A percentile compares a stretch with the other conserved stretches of the same genome.
Conservation (phyloP, 768 basidiomycete genomes). For the Pulveroboletus sp. region DNA sequence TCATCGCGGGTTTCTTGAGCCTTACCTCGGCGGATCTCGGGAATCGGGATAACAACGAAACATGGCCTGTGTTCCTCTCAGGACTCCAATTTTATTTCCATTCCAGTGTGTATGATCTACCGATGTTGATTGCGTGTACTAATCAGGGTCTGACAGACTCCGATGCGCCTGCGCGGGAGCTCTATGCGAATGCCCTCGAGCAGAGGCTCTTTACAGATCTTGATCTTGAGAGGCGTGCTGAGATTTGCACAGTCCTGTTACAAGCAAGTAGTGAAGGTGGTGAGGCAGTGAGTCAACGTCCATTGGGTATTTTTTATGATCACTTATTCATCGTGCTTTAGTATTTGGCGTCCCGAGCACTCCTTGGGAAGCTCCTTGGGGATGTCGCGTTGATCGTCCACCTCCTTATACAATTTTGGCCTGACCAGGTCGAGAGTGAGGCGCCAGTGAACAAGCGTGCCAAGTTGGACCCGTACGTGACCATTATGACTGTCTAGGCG, state of each 20-base stretch:
- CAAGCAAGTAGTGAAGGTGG: conserved; percentile 44
- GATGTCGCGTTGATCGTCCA: conserved; percentile 51
- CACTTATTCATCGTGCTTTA: conserved; percentile 15
- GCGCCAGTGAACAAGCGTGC: conserved; percentile 60
- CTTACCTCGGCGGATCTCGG: conserved; percentile 44
- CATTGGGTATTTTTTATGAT: neutral
- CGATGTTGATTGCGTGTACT: neutral
- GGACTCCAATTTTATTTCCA: conserved; percentile 42
- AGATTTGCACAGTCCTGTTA: conserved; percentile 55
- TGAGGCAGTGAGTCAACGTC: conserved; percentile 40
- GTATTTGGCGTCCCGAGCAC: conserved; percentile 44
- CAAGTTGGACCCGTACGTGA: conserved; percentile 57
- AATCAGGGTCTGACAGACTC: conserved; percentile 32
- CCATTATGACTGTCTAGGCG: conserved; percentile 7
- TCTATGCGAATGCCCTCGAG: conserved; percentile 44
- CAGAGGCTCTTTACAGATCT: conserved; percentile 54
- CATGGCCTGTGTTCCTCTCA: conserved; percentile 49
- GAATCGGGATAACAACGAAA: conserved; percentile 32
- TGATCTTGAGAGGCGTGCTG: conserved; percentile 46
- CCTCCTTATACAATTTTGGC: conserved; percentile 49
- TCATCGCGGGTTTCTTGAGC: conserved; percentile 49
- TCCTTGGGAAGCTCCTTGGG: conserved; percentile 44
- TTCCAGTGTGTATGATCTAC: conserved; percentile 36
- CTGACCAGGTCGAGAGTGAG: conserved; percentile 35
- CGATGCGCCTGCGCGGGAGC: conserved; percentile 33